Evolutionary conservation across 768 basidiomycete species (phyloP).

Genomic region (Suillus clintonianus): DNA sequence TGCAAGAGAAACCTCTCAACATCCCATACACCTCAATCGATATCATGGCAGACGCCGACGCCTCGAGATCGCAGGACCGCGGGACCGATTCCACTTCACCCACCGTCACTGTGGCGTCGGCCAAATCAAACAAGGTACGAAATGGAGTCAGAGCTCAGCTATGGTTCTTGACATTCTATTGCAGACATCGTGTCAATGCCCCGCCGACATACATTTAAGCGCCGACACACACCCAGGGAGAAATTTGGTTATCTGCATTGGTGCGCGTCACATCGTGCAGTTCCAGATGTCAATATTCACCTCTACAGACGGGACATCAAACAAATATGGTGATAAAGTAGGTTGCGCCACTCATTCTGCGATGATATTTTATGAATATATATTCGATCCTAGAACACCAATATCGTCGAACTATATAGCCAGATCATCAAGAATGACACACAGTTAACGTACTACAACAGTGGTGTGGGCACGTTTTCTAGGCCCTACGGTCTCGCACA

Average conservation of each 20-base stretch:
- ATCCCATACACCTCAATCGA: not conserved
- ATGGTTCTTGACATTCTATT: too few species aligned
- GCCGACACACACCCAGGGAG: not conserved
- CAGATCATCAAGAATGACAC: constrained; percentile 33
- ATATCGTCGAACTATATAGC: constrained; percentile 42
- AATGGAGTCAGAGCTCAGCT: too few species aligned
- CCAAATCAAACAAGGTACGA: too few species aligned
- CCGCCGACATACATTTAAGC: too few species aligned
- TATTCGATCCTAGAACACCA: constrained; percentile 37
- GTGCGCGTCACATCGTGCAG: not conserved
- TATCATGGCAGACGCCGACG: not conserved
- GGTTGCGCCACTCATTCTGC: not conserved
- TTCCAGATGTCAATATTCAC: not conserved
- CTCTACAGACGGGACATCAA: constrained; percentile 33
- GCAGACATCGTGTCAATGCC: too few species aligned
- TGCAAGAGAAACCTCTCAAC: not conserved
- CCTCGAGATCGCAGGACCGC: not conserved
- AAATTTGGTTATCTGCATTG: constrained; percentile 33
- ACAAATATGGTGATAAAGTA: constrained; percentile 35
- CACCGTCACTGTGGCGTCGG: too few species aligned
- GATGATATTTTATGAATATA: not conserved
- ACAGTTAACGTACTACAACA: constrained; percentile 43
- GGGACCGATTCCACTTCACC: not conserved
- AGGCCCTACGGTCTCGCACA: constrained; percentile 14
- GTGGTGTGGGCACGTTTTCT: constrained; percentile 40